phyloP scores from a whole-genome alignment of 257 asterid species.

The Parsonsia alboflavescens region DNA sequence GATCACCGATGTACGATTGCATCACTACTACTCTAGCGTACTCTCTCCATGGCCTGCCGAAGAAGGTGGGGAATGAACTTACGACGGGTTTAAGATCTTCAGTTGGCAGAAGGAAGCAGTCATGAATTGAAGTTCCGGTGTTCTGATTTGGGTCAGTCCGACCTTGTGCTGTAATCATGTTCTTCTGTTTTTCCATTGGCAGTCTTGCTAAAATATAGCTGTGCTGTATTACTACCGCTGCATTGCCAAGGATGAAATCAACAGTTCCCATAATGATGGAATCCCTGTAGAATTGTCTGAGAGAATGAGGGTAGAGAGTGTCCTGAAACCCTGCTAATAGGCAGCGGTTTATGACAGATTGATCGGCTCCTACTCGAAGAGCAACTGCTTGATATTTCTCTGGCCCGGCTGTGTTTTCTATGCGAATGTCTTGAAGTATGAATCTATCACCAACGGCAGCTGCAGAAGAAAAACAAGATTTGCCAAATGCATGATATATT shows the following conservation, averaged over 20 bases:
- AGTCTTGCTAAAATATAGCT: slow-evolving; percentile 35
- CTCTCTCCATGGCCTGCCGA: slow-evolving; percentile 66
- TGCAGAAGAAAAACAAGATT: slow-evolving; percentile 10
- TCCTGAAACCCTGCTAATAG: slow-evolving; percentile 49
- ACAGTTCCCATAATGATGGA: slow-evolving; percentile 41
- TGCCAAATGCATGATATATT: neutral
- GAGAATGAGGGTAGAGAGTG: slow-evolving; percentile 46
- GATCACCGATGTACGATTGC: slow-evolving; percentile 36
- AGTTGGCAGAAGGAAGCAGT: slow-evolving; percentile 31
- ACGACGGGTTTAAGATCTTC: slow-evolving; percentile 33
- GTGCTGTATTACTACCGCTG: slow-evolving; percentile 51
- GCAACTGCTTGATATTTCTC: slow-evolving; percentile 67
- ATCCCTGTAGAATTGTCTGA: slow-evolving; percentile 54
- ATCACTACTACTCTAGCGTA: slow-evolving; percentile 50
- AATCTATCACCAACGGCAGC: slow-evolving; percentile 50
- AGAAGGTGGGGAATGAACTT: slow-evolving; percentile 28
- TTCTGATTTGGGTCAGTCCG: slow-evolving; percentile 50
- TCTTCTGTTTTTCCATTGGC: slow-evolving; percentile 35
- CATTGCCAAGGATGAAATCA: slow-evolving; percentile 58
- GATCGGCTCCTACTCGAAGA: slow-evolving; percentile 51
- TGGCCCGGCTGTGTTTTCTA: slow-evolving; percentile 58
- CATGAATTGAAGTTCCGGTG: slow-evolving; percentile 54
- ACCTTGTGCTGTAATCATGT: slow-evolving; percentile 71
- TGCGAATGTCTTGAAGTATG: slow-evolving; percentile 48
- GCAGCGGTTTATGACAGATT: slow-evolving; percentile 50